Conservation (phyloP, 2,329 filamentous ascomycete species). For the Botrytis tulipae region DNA sequence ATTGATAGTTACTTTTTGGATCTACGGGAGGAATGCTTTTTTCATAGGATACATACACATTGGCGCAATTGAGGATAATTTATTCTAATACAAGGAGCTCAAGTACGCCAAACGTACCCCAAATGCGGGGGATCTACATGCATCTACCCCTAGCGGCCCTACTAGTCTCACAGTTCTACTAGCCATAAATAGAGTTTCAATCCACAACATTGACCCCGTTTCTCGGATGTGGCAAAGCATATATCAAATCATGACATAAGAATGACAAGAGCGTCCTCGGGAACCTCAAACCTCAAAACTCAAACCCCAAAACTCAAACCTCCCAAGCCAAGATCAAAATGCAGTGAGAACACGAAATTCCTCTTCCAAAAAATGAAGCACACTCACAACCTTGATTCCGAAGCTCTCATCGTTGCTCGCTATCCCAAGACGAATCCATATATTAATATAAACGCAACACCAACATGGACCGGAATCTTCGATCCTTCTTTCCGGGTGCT, state of each 20-base stretch:
- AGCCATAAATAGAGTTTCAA: neutral
- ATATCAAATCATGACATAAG: neutral
- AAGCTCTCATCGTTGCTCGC: neutral
- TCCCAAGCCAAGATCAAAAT: neutral
- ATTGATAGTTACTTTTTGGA: neutral
- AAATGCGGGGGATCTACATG: neutral
- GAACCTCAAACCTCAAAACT: neutral
- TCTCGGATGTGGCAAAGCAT: neutral
- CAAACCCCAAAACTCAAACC: too few species aligned
- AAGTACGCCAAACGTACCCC: neutral
- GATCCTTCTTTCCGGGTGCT: neutral
- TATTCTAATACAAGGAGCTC: neutral
- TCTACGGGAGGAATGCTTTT: neutral
- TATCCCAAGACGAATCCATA: too few species aligned
- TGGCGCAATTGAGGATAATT: neutral
- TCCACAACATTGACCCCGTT: neutral
- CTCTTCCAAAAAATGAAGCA: neutral
- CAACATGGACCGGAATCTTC: neutral
- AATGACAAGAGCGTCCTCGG: neutral
- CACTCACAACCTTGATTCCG: neutral
- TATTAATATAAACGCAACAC: neutral
- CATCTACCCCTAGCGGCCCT: neutral
- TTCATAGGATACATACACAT: neutral
- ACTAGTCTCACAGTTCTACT: neutral
- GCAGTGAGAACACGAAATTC: neutral